phyloP scores from a whole-genome alignment of 2,329 filamentous ascomycete genomes.

The Hymenoscyphus occultus region DNA sequence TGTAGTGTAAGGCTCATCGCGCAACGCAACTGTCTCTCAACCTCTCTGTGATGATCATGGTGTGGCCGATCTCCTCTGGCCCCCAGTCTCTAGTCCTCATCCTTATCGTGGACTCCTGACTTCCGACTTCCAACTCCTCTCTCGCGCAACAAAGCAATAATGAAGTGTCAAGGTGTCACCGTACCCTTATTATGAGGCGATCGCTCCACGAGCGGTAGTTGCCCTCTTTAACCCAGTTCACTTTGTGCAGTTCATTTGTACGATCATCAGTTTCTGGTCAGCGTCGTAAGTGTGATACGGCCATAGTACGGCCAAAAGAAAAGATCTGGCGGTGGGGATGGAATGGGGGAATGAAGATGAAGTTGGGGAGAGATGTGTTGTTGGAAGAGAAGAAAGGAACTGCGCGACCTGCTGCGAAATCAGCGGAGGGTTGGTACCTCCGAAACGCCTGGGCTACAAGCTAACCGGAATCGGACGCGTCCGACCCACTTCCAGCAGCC shows the following conservation, averaged over 20 bases:
- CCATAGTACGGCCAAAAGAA: conserved; percentile 17
- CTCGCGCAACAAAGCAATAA: conserved; percentile 16
- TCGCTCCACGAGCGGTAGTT: conserved; percentile 22
- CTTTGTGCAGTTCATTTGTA: conserved; percentile 36
- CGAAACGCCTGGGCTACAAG: not conserved
- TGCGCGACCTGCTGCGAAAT: conserved; percentile 15
- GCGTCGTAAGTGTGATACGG: conserved; percentile 27
- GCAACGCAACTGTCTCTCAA: not conserved
- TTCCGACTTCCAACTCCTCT: conserved; percentile 4
- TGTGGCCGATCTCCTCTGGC: not conserved
- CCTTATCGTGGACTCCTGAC: not conserved
- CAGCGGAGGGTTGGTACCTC: conserved; percentile 9
- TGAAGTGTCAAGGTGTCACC: conserved; percentile 36
- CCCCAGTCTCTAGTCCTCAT: not conserved
- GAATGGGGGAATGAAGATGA: conserved; percentile 18
- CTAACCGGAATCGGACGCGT: not conserved
- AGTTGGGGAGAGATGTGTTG: conserved; percentile 6
- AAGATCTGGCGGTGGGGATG: conserved; percentile 16
- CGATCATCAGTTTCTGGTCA: conserved; percentile 36
- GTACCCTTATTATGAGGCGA: conserved; percentile 33
- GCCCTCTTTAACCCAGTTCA: conserved; percentile 26
- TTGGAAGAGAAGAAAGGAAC: conserved; percentile 17
- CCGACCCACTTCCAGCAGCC: not conserved
- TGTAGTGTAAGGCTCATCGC: not conserved
- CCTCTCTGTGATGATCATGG: conserved; percentile 17